Base-by-base conservation (phyloP, 305 asterid genomes). In the Fraxinus velutina region DNA sequence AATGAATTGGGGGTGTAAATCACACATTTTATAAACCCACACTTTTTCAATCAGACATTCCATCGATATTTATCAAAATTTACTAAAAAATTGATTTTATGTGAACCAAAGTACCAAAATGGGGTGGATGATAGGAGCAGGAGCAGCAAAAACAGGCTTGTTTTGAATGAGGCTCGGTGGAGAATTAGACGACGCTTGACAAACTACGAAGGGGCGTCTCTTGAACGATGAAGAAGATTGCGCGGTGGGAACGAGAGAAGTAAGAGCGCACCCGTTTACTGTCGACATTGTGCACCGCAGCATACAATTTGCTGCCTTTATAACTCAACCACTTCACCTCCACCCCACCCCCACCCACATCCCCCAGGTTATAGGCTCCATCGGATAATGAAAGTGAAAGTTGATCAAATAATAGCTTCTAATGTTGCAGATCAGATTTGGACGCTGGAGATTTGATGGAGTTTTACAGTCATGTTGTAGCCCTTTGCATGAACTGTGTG, bases 61-160 rank as follows among this genome's bases (percentile, higher is more conserved):
- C 5, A 47, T 50, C 8, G 17, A 15, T 2, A 15, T 50, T 15
- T 13, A 50, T 50, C 22, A 50, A 52, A n/a, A n/a, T 5, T 0
- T 52, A 52, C 22, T n/a, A 52, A 15, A n/a, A 52, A 4, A 1
- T n/a, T 52, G 21, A n/a, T 52, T 52, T 5, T 4, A n/a, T 0
- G 21, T 5, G 22, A 52, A 52, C 22, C 2, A 52, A 52, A 52
- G 39, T 93, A 93, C 98, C 95, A 90, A 79, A 73, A 81, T 87
- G 7, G 97, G 98, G 90, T 90, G 90, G 89, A 94, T 91, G 84
- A 94, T 80, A 76, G 97, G 97, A 73, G 99, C 89, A 0, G 98
- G 94, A 32, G 97, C 93, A 8, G 98, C 97, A 22, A 96, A 94
- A 36, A 96, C 97, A 12, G 99, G 99, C 93, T 93, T 86, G 89